Evolutionary conservation across 306 rosid genomes (phyloP), one percentile per base, ranked within the genome.

Genomic region (Lathyrus aphaca): DNA sequence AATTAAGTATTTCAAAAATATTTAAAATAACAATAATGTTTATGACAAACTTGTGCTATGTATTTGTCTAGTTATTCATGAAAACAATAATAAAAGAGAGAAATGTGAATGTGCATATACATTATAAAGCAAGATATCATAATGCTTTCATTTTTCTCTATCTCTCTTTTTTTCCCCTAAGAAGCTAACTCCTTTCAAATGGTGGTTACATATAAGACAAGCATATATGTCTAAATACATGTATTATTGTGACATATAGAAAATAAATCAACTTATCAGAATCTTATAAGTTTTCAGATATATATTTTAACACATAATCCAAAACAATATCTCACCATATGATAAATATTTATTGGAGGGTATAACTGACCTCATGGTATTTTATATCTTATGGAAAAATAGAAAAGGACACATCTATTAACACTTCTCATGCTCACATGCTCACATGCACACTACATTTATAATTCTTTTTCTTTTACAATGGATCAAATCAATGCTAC

Each of bases 201-300:
- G 59, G 59, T 14, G 39, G 39, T 1, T 56, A 5, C 19, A 56
- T 56, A 56, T 56, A 56, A 27, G 63, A 56, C 63, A 56, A 56
- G 1, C 19, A 27, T 29, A 56, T 53, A 11, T 21, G 11, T 56
- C 10, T 56, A 56, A 17, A 56, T 13, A 18, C 30, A 27, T 56
- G 40, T 27, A 17, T 13, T 56, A 56, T 27, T 27, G 12, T 27
- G 19, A 5, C 0, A 25, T 1, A 13, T 3, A 25, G 18, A 56
- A 27, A 3, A 27, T 3, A 56, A 56, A 29, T 27, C 40, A 56
- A 27, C 8, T 56, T 18, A 27, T 25, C 25, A 23, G 1, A 19
- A 9, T 19, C 7, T 19, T 30, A 51, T 18, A 23, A 17, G 56
- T 18, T 32, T 32, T 51, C 57, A 51, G n/a, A 29, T 12, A 19